Conservation (phyloP, 495 filamentous ascomycete genomes). For the Talaromyces stipitatus region DNA sequence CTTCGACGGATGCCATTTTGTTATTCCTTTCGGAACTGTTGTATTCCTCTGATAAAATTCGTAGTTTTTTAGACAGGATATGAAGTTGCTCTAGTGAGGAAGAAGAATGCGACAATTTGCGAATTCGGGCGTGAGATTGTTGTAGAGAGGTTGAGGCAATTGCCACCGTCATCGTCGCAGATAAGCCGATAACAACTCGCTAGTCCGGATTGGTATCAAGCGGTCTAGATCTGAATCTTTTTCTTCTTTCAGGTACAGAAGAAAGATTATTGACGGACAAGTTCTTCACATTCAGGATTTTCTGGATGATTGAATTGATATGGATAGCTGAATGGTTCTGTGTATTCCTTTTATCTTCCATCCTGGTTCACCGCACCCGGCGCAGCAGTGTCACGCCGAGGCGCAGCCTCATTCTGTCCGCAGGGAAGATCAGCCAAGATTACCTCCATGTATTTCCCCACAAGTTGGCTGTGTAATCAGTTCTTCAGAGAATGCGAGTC, state of each 20-base stretch:
- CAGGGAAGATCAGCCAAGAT: background rate
- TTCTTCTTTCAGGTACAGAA: background rate
- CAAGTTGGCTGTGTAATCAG: background rate
- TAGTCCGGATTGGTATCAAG: background rate
- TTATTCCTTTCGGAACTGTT: conserved; percentile 21
- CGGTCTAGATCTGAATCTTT: background rate
- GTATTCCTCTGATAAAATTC: conserved; percentile 10
- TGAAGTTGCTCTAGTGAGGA: background rate
- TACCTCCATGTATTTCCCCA: background rate
- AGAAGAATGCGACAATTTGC: background rate
- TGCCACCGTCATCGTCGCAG: conserved; percentile 5
- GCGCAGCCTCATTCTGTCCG: background rate
- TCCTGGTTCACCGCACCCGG: background rate
- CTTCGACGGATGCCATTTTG: background rate
- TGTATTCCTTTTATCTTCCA: background rate
- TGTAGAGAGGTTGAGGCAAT: background rate
- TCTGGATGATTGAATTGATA: background rate
- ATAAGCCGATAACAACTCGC: background rate
- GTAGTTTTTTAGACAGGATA: background rate
- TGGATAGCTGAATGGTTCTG: background rate
- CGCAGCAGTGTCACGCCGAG: background rate
- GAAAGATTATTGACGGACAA: background rate
- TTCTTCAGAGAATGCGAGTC: background rate
- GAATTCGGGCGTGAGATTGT: background rate
- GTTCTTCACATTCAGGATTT: background rate